Percentiles rank a stretch among this genome's conserved stretches.
Conservation (phyloP, 2,329 filamentous ascomycete species). For the Aspergillus ustus region DNA sequence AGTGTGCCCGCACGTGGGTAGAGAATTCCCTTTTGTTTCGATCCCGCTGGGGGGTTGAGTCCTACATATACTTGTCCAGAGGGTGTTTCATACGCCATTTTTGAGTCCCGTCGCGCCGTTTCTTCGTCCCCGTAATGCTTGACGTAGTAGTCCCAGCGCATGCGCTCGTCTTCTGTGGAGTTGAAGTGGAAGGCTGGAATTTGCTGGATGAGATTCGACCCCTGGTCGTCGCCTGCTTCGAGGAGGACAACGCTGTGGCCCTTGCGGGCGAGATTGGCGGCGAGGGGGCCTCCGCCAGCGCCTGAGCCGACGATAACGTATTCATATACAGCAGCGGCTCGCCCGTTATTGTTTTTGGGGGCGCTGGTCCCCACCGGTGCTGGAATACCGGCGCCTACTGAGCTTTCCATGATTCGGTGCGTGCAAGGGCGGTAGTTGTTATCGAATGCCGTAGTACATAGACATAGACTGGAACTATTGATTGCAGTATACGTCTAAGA, state of each 20-base stretch:
- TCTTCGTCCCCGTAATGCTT: slow-evolving; percentile 39
- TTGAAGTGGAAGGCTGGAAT: slow-evolving; percentile 35
- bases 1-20: slow-evolving; percentile 63
- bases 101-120: slow-evolving; percentile 37
- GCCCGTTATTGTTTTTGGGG: too few species aligned
- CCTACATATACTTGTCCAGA: slow-evolving; percentile 60
- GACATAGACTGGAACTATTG: too few species aligned
- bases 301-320: slow-evolving; percentile 47
- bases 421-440: too few species aligned
- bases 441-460: too few species aligned
- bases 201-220: slow-evolving; percentile 33
- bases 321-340: slow-evolving; percentile 29
- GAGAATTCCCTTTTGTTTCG: slow-evolving; percentile 57
- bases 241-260: slow-evolving; percentile 43
- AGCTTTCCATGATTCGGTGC: too few species aligned
- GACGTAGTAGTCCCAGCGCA: slow-evolving; percentile 43
- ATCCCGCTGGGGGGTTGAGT: slow-evolving; percentile 57
- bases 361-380: too few species aligned
- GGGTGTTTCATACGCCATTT: slow-evolving; percentile 48
- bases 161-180: slow-evolving; percentile 35
- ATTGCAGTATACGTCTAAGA: too few species aligned
- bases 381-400: too few species aligned
- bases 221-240: slow-evolving; percentile 45
- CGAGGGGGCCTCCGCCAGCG: slow-evolving; percentile 42
- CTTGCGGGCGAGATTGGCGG: slow-evolving; percentile 40